Conservation (phyloP, 2,329 filamentous ascomycete genomes). For the Cordyceps tenuipes region DNA sequence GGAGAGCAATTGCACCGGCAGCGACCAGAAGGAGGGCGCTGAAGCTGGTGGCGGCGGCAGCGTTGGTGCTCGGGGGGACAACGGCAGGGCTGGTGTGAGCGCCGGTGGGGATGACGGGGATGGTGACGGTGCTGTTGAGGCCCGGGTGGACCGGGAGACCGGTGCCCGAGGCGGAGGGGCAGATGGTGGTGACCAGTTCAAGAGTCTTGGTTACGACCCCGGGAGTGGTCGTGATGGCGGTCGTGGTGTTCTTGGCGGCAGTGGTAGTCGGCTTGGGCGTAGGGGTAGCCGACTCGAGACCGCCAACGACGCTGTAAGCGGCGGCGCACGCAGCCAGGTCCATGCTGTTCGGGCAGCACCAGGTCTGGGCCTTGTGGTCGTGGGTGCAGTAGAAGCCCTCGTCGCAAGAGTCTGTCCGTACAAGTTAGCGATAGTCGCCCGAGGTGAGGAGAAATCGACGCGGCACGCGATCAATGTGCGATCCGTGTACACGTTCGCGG, state of each 20-base stretch:
- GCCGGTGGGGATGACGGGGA: constrained; percentile 15
- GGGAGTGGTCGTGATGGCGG: constrained; percentile 12
- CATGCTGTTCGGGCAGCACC: constrained; percentile 53
- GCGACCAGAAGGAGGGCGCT: constrained; percentile 30
- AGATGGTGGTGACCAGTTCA: constrained; percentile 21
- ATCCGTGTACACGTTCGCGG: background rate
- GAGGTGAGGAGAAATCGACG: background rate
- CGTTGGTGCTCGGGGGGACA: constrained; percentile 18
- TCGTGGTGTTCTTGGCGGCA: constrained; percentile 16
- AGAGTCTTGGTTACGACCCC: constrained; percentile 14
- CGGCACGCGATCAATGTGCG: background rate
- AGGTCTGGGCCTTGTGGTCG: constrained; percentile 40
- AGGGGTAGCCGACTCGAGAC: constrained; percentile 32
- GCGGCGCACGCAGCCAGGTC: constrained; percentile 46
- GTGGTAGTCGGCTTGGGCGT: constrained; percentile 22
- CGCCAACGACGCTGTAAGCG: constrained; percentile 40
- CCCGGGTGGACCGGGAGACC: constrained; percentile 23
- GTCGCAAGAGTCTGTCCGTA: constrained; percentile 48
- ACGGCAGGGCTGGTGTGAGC: constrained; percentile 16
- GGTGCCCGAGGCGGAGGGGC: constrained; percentile 19
- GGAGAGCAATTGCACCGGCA: constrained; percentile 27
- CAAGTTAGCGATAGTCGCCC: background rate
- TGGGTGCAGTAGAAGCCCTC: constrained; percentile 55
- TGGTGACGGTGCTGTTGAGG: constrained; percentile 25
- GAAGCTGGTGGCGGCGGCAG: constrained; percentile 24